Percentiles rank a stretch among this genome's conserved stretches.
Evolutionary conservation across 73 alveolate species (phyloP).

Genomic region (Tetrahymena elliotti): DNA sequence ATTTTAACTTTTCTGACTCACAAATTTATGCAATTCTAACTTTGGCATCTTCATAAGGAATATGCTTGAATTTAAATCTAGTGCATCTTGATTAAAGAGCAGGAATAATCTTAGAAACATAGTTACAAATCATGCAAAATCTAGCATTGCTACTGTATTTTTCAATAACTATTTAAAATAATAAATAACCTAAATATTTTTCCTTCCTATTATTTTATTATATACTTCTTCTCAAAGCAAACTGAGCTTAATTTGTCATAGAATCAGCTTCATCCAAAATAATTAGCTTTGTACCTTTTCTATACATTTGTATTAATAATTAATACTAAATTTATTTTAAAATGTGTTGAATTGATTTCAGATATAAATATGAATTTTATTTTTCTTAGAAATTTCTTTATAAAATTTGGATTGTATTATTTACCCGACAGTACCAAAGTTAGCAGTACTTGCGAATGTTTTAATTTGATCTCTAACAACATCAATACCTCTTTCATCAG

Average conservation of each 20-base stretch:
- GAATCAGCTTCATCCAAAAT: constrained; percentile 96
- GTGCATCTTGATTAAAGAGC: constrained; percentile 95
- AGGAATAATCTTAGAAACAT: constrained; percentile 89
- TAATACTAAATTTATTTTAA: constrained; percentile 22
- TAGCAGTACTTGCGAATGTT: constrained; percentile 61
- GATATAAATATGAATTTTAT: background rate
- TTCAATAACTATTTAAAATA: constrained; percentile 60
- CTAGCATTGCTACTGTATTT: constrained; percentile 89
- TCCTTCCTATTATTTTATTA: background rate
- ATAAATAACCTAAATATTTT: background rate
- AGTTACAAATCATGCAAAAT: constrained; percentile 92
- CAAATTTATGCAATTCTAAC: constrained; percentile 65
- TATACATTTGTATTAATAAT: constrained; percentile 38
- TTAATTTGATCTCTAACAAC: constrained; percentile 90
- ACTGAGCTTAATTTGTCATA: constrained; percentile 93
- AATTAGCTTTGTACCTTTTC: constrained; percentile 76
- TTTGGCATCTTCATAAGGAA: constrained; percentile 52
- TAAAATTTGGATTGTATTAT: too few species aligned
- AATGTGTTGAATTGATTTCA: background rate
- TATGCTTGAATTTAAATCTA: constrained; percentile 85
- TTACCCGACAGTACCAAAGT: background rate
- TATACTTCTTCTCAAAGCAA: constrained; percentile 85
- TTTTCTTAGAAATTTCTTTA: background rate
- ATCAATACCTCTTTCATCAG: constrained; percentile 93
- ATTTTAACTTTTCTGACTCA: constrained; percentile 49